A percentile compares a stretch with the other conserved stretches of the same genome.
Conservation (phyloP, 2,329 filamentous ascomycete species). For the Aspergillus melleus region DNA sequence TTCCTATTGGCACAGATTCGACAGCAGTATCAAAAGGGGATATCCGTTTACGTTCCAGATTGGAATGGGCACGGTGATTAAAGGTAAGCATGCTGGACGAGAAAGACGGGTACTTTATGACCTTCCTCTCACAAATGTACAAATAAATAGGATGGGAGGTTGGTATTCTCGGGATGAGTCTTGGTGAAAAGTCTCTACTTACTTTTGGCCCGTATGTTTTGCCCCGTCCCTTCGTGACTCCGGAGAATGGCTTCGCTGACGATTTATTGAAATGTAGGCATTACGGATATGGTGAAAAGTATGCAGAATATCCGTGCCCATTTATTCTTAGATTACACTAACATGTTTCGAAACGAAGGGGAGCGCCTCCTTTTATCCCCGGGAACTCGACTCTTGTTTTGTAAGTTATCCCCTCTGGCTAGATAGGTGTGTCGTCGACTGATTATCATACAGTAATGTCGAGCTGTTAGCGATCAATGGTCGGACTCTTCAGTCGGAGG, state of each 20-base stretch:
- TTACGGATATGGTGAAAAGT: constrained; percentile 19
- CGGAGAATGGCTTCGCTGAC: background rate
- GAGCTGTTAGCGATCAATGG: constrained; percentile 13
- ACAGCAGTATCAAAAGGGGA: constrained; percentile 21
- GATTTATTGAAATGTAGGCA: constrained; percentile 2
- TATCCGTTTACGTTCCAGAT: constrained; percentile 19
- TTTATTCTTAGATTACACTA: background rate
- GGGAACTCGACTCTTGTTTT: constrained; percentile 22
- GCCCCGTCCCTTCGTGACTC: background rate
- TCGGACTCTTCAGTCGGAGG: background rate
- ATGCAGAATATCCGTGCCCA: background rate
- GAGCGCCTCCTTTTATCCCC: constrained; percentile 20
- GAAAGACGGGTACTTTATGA: no score
- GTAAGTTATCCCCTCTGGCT: constrained; percentile 6
- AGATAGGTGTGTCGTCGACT: background rate
- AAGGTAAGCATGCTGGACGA: constrained; percentile 4
- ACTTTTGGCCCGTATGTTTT: constrained; percentile 20
- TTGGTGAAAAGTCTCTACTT: constrained; percentile 20
- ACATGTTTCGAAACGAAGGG: constrained; percentile 2
- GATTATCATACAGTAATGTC: background rate
- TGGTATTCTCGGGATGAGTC: constrained; percentile 18
- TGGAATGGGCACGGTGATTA: constrained; percentile 19
- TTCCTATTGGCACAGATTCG: constrained; percentile 8
- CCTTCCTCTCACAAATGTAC: no score
- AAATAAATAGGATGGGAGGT: constrained; percentile 16